Evolutionary conservation across 2,329 filamentous ascomycete species (phyloP).

Genomic region (Penicillium griseofulvum): DNA sequence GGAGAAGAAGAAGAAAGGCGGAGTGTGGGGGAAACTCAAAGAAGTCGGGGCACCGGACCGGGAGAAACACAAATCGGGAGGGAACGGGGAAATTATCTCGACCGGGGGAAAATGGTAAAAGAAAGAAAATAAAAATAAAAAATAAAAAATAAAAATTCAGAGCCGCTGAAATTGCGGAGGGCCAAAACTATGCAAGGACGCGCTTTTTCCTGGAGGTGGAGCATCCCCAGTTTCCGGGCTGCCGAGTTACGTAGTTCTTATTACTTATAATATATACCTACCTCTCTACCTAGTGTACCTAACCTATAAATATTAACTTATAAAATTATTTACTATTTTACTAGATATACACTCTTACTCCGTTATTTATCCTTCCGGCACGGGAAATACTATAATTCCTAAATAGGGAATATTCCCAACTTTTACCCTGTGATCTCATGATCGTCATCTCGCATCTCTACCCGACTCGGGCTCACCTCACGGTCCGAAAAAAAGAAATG

Average conservation of each 20-base stretch:
- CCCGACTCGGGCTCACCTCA: slow-evolving; percentile 7
- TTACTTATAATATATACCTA: not conserved
- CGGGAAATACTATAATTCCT: not conserved
- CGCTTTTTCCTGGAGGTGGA: slow-evolving; percentile 22
- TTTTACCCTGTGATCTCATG: slow-evolving; percentile 6
- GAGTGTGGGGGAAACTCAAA: slow-evolving; percentile 37
- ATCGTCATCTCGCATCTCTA: slow-evolving; percentile 9
- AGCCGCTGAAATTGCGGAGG: slow-evolving; percentile 27
- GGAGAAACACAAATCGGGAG: slow-evolving; percentile 23
- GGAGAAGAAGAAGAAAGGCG: slow-evolving; percentile 17
- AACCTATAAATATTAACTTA: not conserved
- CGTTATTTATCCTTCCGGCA: not conserved
- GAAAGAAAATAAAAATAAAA: slow-evolving; percentile 14
- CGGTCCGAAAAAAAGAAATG: not conserved
- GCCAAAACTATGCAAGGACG: slow-evolving; percentile 24
- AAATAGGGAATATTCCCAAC: not conserved
- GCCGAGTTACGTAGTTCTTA: slow-evolving; percentile 6
- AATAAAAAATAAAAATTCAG: slow-evolving; percentile 6
- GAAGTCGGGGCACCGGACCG: slow-evolving; percentile 34
- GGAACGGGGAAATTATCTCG: slow-evolving; percentile 19
- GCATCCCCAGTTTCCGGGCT: slow-evolving; percentile 18
- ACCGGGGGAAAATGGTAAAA: slow-evolving; percentile 10
- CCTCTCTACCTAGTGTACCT: too few relatives aligned
- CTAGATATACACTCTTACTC: not conserved
- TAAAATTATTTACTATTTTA: not conserved